These are phyloP conservation scores for Fusarium abutilonis DNA, from an alignment of 2,329 filamentous ascomycete species.

Conservation along the genomic window DNA sequence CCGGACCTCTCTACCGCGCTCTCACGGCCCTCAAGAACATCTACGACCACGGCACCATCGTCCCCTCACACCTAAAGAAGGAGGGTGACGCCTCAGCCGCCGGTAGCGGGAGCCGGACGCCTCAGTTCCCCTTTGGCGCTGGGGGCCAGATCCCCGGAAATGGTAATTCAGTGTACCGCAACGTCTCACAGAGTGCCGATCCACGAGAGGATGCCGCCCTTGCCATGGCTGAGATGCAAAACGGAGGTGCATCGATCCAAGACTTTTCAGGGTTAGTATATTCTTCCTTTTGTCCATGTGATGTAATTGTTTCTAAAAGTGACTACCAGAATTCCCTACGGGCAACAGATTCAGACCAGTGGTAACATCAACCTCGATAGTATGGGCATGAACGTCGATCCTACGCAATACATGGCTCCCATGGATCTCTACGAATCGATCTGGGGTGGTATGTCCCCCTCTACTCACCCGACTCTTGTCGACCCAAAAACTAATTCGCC, in stretches of 20 bases:
- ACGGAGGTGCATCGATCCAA: constrained; percentile 58
- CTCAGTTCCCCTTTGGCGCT: constrained; percentile 47
- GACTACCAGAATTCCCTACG: constrained; percentile 50
- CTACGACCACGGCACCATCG: constrained; percentile 70
- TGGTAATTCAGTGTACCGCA: constrained; percentile 43
- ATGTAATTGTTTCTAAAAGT: constrained; percentile 28
- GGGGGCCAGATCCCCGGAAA: constrained; percentile 38
- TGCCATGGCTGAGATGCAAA: constrained; percentile 73
- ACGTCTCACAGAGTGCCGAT: constrained; percentile 52
- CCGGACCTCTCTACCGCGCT: constrained; percentile 69
- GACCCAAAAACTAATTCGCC: constrained; percentile 26
- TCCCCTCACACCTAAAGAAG: constrained; percentile 60
- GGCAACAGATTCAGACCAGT: constrained; percentile 51
- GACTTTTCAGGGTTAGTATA: constrained; percentile 56
- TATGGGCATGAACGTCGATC: constrained; percentile 64
- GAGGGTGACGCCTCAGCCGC: constrained; percentile 59
- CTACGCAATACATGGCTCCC: constrained; percentile 69
- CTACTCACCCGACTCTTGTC: neutral
- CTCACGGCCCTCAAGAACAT: constrained; percentile 71
- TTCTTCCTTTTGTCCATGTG: neutral
- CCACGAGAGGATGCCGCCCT: constrained; percentile 70
- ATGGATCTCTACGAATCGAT: constrained; percentile 76
- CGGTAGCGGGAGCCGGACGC: constrained; percentile 58
- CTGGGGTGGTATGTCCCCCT: constrained; percentile 67
- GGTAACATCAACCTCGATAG: constrained; percentile 53